These are phyloP conservation scores for Rosa rugosa DNA, from an alignment of 306 rosid genomes.

Conservation along the genomic window DNA sequence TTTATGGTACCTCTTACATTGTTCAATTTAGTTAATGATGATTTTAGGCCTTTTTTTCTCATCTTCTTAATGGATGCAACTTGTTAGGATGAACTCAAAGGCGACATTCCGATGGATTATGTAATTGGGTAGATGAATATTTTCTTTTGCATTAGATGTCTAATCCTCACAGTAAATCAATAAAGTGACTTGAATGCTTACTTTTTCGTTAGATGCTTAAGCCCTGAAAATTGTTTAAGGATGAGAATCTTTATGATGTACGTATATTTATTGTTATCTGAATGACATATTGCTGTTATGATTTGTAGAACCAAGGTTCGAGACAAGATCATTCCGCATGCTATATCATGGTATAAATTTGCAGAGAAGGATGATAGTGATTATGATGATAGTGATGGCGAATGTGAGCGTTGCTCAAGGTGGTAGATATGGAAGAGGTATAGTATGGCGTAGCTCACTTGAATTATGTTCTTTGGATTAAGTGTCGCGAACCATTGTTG, in stretches of 20 bases:
- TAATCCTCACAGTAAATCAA: not conserved
- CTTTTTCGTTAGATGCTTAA: too few relatives aligned
- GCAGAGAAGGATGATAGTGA: not conserved
- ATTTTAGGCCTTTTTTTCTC: not conserved
- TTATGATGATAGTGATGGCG: too few relatives aligned
- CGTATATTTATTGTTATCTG: not conserved
- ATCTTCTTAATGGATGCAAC: not conserved
- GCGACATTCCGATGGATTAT: not conserved
- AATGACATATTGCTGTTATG: not conserved
- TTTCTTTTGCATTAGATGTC: not conserved
- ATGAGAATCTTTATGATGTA: not conserved
- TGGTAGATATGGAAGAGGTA: too few relatives aligned
- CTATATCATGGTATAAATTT: not conserved
- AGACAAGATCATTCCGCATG: not conserved
- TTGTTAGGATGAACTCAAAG: not conserved
- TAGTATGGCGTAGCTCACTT: too few relatives aligned
- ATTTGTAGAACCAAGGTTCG: not conserved
- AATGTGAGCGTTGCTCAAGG: too few relatives aligned
- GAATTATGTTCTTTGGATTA: not conserved
- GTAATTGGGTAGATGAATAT: not conserved
- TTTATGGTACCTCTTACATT: not conserved
- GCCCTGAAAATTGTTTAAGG: not conserved
- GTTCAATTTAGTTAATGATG: not conserved
- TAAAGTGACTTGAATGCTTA: too few relatives aligned
- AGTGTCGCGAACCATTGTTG: not conserved